Conservation (phyloP, 1,284 basidiomycete species). For the Puccinia coronata region DNA sequence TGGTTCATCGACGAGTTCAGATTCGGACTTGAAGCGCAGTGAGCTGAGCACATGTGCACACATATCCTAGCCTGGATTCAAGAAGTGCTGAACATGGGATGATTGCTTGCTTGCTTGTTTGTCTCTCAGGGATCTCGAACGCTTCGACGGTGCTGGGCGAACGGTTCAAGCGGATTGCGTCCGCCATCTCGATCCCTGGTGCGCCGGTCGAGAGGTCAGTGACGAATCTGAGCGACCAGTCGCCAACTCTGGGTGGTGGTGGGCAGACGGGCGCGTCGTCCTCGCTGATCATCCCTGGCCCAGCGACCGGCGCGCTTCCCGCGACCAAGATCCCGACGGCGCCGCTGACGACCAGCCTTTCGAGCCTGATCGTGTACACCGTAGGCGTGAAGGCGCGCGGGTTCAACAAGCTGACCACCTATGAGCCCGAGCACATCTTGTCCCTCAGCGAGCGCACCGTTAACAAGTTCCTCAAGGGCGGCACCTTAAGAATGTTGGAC, state of each 20-base stretch:
- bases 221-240: not conserved
- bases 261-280: no score
- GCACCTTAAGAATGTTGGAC: slow-evolving; percentile 64
- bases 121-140: slow-evolving; percentile 35
- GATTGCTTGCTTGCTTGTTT: not conserved
- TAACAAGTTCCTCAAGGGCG: slow-evolving; percentile 61
- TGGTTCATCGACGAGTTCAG: slow-evolving; percentile 54
- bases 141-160: slow-evolving; percentile 29
- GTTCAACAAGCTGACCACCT: slow-evolving; percentile 83
- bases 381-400: slow-evolving; percentile 93
- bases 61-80: not conserved
- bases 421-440: slow-evolving; percentile 85
- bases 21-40: slow-evolving; percentile 55
- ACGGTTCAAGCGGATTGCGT: slow-evolving; percentile 38
- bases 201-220: not conserved
- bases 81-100: not conserved
- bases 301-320: not conserved
- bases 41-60: slow-evolving; percentile 13
- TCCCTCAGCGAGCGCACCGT: slow-evolving; percentile 86
- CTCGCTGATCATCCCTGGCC: slow-evolving; percentile 5
- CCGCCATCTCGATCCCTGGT: slow-evolving; percentile 12
- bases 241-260: not conserved
- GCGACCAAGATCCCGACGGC: slow-evolving; percentile 15
- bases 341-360: slow-evolving; percentile 66
- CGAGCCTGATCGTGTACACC: slow-evolving; percentile 84